Evolutionary conservation across 2,329 filamentous ascomycete species (phyloP), one percentile per base, ranked within the genome.

Genomic region (Allantophomopsis cytisporea): DNA sequence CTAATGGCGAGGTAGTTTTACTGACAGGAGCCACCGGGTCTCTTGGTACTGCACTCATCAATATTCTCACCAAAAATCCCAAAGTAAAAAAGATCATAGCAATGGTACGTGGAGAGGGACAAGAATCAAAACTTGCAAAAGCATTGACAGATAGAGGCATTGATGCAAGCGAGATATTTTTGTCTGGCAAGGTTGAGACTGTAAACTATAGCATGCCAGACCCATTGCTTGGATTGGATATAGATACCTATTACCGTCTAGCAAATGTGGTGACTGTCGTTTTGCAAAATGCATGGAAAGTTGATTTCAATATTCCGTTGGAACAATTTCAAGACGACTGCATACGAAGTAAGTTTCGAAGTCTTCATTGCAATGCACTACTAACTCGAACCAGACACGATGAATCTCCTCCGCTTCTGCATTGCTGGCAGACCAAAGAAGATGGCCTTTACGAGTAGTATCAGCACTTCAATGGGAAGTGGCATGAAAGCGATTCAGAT

Each of bases 271-370:
- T 53, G 6, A 54, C 53, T 12, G 39, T 47, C 2, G 50, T 54
- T 18, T 38, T 54, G 20, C 47, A 51, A 14, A 53, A 52, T 44
- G 53, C 53, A 1, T 55, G 53, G 53, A 54, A 53, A 41, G 50
- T 55, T 48, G 52, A 55, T 39, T 54, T 55, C 21, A 54, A 54
- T 36, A 31, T 48, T 3, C 41, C 44, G 7, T 50, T 55, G 11
- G 47, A 53, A 37, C 45, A 49, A 35, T 56, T 56, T 21, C 51
- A 55, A 38, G 44, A 48, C 13, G 49, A 57, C 45, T 57, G 54
- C 41, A 41, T 57, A 45, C 23, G 35, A 12, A 31, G 18, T 20
- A 20, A 20, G 18, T 7, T 4, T 20, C 18, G 7, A 20, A 20
- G 18, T 20, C 18, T 20, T 20, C 18, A 20, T 4, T 7, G 7